Conservation (phyloP, 164 flowering plant species). For the Vitis labrusca region DNA sequence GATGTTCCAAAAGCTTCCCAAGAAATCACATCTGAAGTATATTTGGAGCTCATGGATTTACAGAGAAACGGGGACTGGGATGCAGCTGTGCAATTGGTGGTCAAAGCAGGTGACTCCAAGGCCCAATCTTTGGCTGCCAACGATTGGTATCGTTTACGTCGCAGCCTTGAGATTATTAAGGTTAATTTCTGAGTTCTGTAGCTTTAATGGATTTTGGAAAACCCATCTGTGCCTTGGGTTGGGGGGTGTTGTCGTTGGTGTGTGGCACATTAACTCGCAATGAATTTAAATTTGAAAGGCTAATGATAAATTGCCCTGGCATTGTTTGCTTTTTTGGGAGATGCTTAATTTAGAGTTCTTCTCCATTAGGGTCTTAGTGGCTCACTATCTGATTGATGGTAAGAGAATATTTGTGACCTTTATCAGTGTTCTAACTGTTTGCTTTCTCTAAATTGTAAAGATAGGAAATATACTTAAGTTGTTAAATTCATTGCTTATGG, state of each 20-base stretch:
- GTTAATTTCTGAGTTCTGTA: conserved; percentile 30
- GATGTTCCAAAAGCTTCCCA: conserved; percentile 88
- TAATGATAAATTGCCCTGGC: too few species aligned
- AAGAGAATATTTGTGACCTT: neutral
- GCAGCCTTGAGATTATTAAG: conserved; percentile 92
- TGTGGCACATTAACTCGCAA: too few species aligned
- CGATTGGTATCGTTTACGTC: conserved; percentile 90
- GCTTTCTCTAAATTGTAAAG: conserved; percentile 2
- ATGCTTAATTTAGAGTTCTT: too few species aligned
- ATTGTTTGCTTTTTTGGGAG: neutral
- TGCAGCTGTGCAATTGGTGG: conserved; percentile 81
- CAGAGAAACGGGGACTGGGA: conserved; percentile 73
- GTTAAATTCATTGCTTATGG: neutral
- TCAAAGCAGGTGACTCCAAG: conserved; percentile 76
- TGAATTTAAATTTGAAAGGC: too few species aligned
- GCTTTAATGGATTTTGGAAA: neutral
- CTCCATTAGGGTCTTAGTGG: too few species aligned
- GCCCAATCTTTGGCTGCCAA: conserved; percentile 63
- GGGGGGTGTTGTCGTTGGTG: too few species aligned
- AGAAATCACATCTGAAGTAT: conserved; percentile 67
- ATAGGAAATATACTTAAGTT: neutral
- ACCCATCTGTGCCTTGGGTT: too few species aligned
- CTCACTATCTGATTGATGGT: neutral
- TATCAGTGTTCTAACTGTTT: neutral
- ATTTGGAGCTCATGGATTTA: conserved; percentile 55